phyloP scores from a whole-genome alignment of 495 filamentous ascomycete genomes.

The Penicillium robsamsonii region DNA sequence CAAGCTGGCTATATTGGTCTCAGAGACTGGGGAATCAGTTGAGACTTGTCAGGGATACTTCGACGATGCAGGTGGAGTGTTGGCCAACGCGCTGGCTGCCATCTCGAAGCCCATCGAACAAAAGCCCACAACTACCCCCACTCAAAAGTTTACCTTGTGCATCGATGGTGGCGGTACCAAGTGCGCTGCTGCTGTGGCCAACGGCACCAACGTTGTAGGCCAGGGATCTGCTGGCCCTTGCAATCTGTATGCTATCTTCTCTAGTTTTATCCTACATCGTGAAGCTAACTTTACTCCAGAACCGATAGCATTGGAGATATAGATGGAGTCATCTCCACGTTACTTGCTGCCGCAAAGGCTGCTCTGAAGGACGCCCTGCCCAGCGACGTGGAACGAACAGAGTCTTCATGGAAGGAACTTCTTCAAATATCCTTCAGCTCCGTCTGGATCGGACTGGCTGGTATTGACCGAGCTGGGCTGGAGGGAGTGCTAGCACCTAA shows the following conservation, averaged over 20 bases:
- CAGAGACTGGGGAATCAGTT: slow-evolving; percentile 25
- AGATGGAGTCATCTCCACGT: slow-evolving; percentile 13
- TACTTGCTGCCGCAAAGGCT: slow-evolving; percentile 15
- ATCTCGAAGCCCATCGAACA: neutral
- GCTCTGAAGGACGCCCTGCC: slow-evolving; percentile 13
- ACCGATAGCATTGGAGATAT: slow-evolving; percentile 19
- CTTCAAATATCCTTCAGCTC: slow-evolving; percentile 18
- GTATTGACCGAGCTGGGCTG: slow-evolving; percentile 27
- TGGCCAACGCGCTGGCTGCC: slow-evolving; percentile 25
- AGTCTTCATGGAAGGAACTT: slow-evolving; percentile 9
- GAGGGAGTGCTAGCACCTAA: slow-evolving; percentile 15
- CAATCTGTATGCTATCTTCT: slow-evolving; percentile 29
- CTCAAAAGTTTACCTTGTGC: slow-evolving; percentile 26
- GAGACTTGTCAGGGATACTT: slow-evolving; percentile 21
- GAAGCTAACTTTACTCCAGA: slow-evolving; percentile 3
- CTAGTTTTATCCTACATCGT: too few relatives aligned
- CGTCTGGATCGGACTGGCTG: slow-evolving; percentile 32
- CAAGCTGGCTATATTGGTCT: slow-evolving; percentile 35
- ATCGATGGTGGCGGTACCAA: slow-evolving; percentile 42
- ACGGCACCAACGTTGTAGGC: slow-evolving; percentile 13
- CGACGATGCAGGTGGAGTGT: slow-evolving; percentile 25
- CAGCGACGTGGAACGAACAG: neutral
- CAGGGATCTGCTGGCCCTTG: slow-evolving; percentile 34
- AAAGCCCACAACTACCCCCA: neutral
- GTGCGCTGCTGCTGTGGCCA: slow-evolving; percentile 31